Conservation (phyloP, 2,329 filamentous ascomycete species). For the Cladophialophora bantiana region DNA sequence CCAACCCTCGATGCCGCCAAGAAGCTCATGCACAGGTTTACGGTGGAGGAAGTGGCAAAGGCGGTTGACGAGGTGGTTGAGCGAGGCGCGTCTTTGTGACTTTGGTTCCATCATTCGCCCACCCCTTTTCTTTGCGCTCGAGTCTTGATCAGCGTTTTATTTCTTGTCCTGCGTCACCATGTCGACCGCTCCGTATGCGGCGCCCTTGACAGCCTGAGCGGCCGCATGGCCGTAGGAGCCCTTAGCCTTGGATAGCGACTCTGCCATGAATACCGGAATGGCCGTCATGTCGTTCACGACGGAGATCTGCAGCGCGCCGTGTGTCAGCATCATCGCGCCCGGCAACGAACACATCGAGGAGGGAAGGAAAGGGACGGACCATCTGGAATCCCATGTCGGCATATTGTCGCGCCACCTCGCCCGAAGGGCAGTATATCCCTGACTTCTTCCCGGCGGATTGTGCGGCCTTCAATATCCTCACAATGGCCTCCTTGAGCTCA, state of each 20-base stretch:
- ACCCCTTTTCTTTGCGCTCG: no score
- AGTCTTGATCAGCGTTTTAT: neutral
- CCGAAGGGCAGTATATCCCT: slow-evolving; percentile 62
- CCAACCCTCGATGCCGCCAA: slow-evolving; percentile 52
- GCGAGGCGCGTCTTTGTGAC: slow-evolving; percentile 23
- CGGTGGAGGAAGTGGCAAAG: slow-evolving; percentile 62
- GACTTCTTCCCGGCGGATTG: slow-evolving; percentile 60
- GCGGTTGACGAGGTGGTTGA: slow-evolving; percentile 60
- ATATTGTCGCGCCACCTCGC: slow-evolving; percentile 59
- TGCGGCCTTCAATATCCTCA: slow-evolving; percentile 59
- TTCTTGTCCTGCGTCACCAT: slow-evolving; percentile 35
- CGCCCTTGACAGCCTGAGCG: slow-evolving; percentile 39
- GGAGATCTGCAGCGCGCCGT: slow-evolving; percentile 44
- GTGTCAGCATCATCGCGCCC: slow-evolving; percentile 7
- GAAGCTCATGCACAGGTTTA: slow-evolving; percentile 70
- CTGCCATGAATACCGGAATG: slow-evolving; percentile 51
- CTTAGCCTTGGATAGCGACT: slow-evolving; percentile 46
- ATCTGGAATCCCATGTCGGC: slow-evolving; percentile 63
- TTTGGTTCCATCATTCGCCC: neutral
- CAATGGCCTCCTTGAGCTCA: slow-evolving; percentile 60
- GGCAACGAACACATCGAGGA: neutral
- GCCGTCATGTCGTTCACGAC: slow-evolving; percentile 56
- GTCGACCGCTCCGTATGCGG: slow-evolving; percentile 38
- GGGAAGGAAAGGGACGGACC: slow-evolving; percentile 46
- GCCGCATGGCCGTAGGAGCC: slow-evolving; percentile 41